Base-by-base conservation (phyloP, 257 asterid species). In the Solanum commersonii region DNA sequence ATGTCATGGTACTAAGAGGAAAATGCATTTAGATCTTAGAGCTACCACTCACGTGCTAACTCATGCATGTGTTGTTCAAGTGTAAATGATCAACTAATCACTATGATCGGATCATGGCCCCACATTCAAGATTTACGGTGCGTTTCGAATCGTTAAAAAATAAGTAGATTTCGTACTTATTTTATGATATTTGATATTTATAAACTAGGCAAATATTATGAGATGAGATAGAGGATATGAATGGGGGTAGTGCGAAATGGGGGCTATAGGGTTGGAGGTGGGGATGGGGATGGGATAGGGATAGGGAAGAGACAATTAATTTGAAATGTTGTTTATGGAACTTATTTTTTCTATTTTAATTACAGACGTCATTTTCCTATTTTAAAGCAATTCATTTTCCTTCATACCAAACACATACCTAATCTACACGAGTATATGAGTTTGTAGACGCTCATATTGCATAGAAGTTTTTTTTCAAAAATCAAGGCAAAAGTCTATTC, bases 1-100 rank as follows among this genome's bases (percentile, higher is more conserved):
- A 59, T 59, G 71, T 40, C 20, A 63, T 18, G 5, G 35, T 10
- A 16, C 25, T 23, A 25, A 35, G 25, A 59, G 60, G 5, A 23
- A 16, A 85, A 5, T 42, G 65, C 65, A 76, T 90, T 79, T 68
- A 88, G 89, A 81, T 60, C 87, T 46, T 74, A 31, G 85, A 76
- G 85, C 91, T 89, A 87, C 92, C 79, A n/a, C 87, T 25, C 92
- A 91, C 92, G 94, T 90, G 93, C 89, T 87, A 83, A 40, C 35
- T 63, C 92, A 91, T 91, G 92, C 92, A 90, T 88, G 84, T 68
- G 89, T 5, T 29, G 67, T 71, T 78, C 85, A 70, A 46, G 14
- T 46, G 27, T 60, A 70, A 22, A 38, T 40, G 77, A 37, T 59
- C 44, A 68, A 42, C 11, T 27, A 5, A 35, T 59, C 25, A 68